Evolutionary conservation across 192 early-diverging fungal species (phyloP).

Genomic region (Dimargaris cristalligena): DNA sequence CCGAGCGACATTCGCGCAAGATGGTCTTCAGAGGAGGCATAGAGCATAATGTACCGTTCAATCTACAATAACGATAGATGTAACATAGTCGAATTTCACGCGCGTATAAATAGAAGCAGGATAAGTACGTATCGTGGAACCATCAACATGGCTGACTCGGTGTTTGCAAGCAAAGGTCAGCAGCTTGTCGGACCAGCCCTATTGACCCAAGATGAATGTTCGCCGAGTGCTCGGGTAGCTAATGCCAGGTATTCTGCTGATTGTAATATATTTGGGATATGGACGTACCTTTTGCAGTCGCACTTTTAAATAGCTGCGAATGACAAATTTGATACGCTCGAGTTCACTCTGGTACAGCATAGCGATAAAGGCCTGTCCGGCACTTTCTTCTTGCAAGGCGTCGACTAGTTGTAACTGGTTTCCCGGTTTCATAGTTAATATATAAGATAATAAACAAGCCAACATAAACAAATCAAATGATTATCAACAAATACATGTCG

Average conservation of each 20-base stretch:
- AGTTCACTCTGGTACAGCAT: conserved; percentile 47
- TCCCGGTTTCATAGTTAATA: background rate
- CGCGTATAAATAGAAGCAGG: too few relatives aligned
- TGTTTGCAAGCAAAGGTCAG: too few relatives aligned
- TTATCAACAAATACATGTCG: background rate
- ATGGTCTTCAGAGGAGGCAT: conserved; percentile 22
- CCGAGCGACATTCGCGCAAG: conserved; percentile 25
- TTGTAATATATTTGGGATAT: too few relatives aligned
- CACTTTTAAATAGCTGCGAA: conserved; percentile 43
- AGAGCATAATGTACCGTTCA: conserved; percentile 28
- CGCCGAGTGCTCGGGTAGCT: too few relatives aligned
- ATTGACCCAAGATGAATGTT: too few relatives aligned
- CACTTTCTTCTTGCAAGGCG: conserved; percentile 11
- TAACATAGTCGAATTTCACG: too few relatives aligned
- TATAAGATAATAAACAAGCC: background rate
- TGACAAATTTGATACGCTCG: conserved; percentile 45
- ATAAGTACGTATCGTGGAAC: too few relatives aligned
- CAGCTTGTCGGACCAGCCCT: too few relatives aligned
- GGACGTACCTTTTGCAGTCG: conserved; percentile 38
- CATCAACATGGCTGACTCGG: too few relatives aligned
- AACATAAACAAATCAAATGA: background rate
- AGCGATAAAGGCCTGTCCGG: conserved; percentile 29
- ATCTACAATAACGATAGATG: conserved; percentile 35
- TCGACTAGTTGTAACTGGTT: background rate
- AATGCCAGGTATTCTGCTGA: too few relatives aligned